Base-by-base conservation (phyloP, 768 basidiomycete species). In the Lentinula raphanica region DNA sequence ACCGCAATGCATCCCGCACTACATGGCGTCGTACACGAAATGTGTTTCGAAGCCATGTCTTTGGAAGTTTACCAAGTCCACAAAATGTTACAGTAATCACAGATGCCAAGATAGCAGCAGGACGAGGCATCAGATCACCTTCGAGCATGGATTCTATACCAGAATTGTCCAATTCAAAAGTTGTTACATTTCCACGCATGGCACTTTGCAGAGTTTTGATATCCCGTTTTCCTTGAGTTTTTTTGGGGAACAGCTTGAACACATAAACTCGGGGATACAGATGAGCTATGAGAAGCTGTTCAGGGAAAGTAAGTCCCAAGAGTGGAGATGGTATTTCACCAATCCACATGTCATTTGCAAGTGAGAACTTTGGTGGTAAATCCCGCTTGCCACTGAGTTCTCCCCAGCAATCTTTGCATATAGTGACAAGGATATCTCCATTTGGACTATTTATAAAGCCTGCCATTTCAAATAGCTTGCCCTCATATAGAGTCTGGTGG, bases 111-210 rank as follows among this genome's bases (percentile, higher is more conserved):
- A 76, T 46, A 0, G 15, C 17, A 1, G 65, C 65, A 0, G 65
- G 66, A 0, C 62, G 53, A 1, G 77, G 76, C 65, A 79, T 66
- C 3, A 73, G 13, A 2, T 68, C 49, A 1, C 76, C 77, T 1
- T 62, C 31, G 1, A 76, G 6, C 72, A 79, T 76, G n/a, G n/a
- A 0, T 57, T 17, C 0, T 60, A 28, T 69, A 0, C 62, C 32
- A 3, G 40, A 57, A 50, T 73, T 63, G n/a, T 1, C 73, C 58
- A 0, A 63, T 54, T 54, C 67, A 77, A 0, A 77, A 0, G 63
- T 68, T 5, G 60, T 66, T 1, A 79, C 70, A 46, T 66, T 77
- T 1, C 77, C 76, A n/a, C 60, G 46, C 66, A 78, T 68, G 0
- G 64, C 74, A 0, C 58, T 42, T 39, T 71, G 68, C 15, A 72